A percentile compares a stretch with the other conserved stretches of the same genome.
These are phyloP conservation scores for Alternaria novae-zelandiae DNA, from an alignment of 2,329 filamentous ascomycete genomes.

Conservation along the genomic window DNA sequence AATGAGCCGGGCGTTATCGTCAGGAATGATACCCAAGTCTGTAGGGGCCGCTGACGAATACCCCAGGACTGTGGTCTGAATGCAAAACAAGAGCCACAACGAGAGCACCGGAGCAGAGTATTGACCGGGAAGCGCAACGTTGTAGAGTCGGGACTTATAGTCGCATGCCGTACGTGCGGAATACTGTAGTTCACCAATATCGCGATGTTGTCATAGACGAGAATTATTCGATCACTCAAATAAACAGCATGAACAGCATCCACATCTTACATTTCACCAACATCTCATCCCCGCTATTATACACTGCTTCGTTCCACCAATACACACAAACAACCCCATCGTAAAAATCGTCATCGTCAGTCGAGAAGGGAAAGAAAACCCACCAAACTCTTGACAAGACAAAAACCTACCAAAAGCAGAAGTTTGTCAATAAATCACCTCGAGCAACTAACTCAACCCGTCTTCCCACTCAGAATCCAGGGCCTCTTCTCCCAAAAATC, in stretches of 20 bases:
- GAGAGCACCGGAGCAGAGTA: not conserved
- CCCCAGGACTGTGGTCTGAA: not conserved
- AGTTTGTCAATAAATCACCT: not conserved
- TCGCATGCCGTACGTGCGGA: not conserved
- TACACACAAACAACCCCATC: not conserved
- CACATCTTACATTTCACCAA: not conserved
- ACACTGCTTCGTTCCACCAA: not conserved
- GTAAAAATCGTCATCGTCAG: not conserved
- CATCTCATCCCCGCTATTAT: not conserved
- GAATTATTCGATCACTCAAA: not conserved
- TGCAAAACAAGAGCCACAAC: not conserved
- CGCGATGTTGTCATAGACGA: not conserved
- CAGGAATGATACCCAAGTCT: not conserved
- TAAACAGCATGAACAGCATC: not conserved
- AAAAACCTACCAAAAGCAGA: not conserved
- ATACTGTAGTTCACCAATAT: not conserved
- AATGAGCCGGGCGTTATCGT: not conserved
- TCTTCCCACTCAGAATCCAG: slow-evolving; percentile 64
- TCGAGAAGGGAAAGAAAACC: slow-evolving; percentile 1
- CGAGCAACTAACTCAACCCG: slow-evolving; percentile 16
- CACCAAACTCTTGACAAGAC: not conserved
- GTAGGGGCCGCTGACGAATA: not conserved
- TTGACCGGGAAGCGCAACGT: not conserved
- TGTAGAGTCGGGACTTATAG: not conserved
- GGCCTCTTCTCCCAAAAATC: slow-evolving; percentile 90